Conservation (phyloP, 1,139 yeast genomes). For the Lipomyces yarrowii region DNA sequence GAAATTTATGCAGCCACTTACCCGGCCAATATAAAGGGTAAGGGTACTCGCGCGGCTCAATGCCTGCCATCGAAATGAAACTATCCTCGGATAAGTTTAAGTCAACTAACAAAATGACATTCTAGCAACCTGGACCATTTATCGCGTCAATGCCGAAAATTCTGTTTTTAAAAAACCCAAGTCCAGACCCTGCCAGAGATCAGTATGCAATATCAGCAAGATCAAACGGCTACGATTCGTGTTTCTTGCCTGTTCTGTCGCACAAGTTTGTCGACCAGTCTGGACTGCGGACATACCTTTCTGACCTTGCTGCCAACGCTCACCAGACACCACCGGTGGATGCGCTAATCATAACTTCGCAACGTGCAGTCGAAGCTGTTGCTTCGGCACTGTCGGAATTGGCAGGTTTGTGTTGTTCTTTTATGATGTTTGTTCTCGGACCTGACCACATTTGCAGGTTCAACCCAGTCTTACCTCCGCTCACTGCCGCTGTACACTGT, state of each 20-base stretch:
- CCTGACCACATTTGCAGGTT: background rate
- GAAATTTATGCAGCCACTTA: background rate
- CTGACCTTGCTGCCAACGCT: background rate
- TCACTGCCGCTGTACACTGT: conserved; percentile 69
- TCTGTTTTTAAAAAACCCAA: conserved; percentile 25
- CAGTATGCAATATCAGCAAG: conserved; percentile 18
- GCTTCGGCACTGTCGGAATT: conserved; percentile 32
- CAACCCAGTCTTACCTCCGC: conserved; percentile 4
- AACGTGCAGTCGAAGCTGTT: conserved; percentile 85
- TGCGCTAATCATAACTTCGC: conserved; percentile 81
- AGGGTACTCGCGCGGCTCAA: background rate
- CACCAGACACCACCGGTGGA: conserved; percentile 45
- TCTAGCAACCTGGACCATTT: background rate
- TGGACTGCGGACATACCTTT: conserved; percentile 49
- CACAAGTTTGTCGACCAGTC: conserved; percentile 59
- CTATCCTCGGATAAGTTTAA: too few species aligned
- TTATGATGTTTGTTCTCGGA: background rate
- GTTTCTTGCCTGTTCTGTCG: conserved; percentile 68
- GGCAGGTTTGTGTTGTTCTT: background rate
- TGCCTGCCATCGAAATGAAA: too few species aligned
- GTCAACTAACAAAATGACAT: too few species aligned
- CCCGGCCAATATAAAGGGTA: background rate
- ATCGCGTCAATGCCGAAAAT: conserved; percentile 1
- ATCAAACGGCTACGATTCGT: conserved; percentile 15
- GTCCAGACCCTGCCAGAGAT: conserved; percentile 16